A percentile compares a stretch with the other conserved stretches of the same genome.
These are phyloP conservation scores for Cymbopogon citratus DNA, from an alignment of 176 grass and related monocot genomes.

Conservation along the genomic window DNA sequence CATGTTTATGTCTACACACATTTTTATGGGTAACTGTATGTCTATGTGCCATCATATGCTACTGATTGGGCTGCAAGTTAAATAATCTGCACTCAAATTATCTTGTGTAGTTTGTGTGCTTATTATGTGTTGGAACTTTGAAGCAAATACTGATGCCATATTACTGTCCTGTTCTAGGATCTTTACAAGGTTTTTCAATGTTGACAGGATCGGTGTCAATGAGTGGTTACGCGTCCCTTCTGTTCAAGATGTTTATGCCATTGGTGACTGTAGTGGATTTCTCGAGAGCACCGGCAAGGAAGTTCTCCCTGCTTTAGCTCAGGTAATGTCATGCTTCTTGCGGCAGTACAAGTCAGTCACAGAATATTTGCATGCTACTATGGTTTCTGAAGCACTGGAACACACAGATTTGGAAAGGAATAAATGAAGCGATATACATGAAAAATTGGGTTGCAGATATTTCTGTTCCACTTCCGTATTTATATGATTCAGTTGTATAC, in stretches of 20 bases:
- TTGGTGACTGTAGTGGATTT: slow-evolving; percentile 94
- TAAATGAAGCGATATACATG: background rate
- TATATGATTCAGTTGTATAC: background rate
- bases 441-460: background rate
- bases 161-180: background rate
- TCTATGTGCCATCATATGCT: background rate
- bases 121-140: background rate
- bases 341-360: background rate
- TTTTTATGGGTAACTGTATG: background rate
- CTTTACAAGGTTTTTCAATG: background rate
- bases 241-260: slow-evolving; percentile 67
- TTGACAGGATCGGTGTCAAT: slow-evolving; percentile 78
- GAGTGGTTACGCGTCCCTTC: slow-evolving; percentile 89
- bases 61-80: background rate
- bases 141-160: background rate
- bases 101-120: background rate
- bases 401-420: background rate
- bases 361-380: background rate
- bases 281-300: slow-evolving; percentile 74
- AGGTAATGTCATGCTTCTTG: slow-evolving; percentile 47
- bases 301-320: slow-evolving; percentile 88
- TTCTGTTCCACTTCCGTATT: background rate
- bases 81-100: background rate
- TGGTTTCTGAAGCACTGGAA: background rate
- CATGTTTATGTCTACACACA: background rate